These are phyloP conservation scores for Pyrenochaeta sp. DNA, from an alignment of 2,329 filamentous ascomycete species.

Conservation along the genomic window DNA sequence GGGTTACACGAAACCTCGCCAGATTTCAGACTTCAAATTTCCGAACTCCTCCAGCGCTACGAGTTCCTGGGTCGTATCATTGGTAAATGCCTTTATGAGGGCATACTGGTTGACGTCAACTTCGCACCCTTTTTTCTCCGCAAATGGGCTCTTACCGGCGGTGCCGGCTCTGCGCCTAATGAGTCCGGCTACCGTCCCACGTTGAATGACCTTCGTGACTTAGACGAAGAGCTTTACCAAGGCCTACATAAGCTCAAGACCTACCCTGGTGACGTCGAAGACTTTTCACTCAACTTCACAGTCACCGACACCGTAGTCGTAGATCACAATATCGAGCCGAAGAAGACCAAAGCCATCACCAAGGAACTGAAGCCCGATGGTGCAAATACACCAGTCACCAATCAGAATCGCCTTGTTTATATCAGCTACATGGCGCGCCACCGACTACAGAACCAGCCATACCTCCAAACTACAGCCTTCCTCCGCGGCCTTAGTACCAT, in stretches of 20 bases:
- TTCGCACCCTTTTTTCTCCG: slow-evolving; percentile 97
- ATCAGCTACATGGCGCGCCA: slow-evolving; percentile 91
- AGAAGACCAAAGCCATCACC: slow-evolving; percentile 68
- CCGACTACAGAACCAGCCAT: slow-evolving; percentile 81
- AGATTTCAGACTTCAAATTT: slow-evolving; percentile 66
- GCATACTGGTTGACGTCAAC: slow-evolving; percentile 89
- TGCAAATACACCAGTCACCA: slow-evolving; percentile 80
- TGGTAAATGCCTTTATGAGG: slow-evolving; percentile 97
- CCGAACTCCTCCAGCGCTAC: slow-evolving; percentile 74
- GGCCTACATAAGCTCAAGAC: slow-evolving; percentile 85
- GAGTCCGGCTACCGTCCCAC: slow-evolving; percentile 85
- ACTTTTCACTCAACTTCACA: slow-evolving; percentile 87
- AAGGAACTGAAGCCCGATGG: slow-evolving; percentile 80
- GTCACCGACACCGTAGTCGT: slow-evolving; percentile 73
- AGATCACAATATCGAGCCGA: slow-evolving; percentile 40
- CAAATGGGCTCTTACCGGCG: slow-evolving; percentile 87
- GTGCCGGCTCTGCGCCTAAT: slow-evolving; percentile 67
- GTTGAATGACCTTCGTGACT: slow-evolving; percentile 90
- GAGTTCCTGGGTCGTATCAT: slow-evolving; percentile 93
- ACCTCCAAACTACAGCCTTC: slow-evolving; percentile 85
- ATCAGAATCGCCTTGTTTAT: slow-evolving; percentile 92
- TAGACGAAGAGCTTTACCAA: slow-evolving; percentile 90
- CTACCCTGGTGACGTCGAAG: slow-evolving; percentile 79
- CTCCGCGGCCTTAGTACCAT: slow-evolving; percentile 85
- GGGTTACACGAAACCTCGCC: slow-evolving; percentile 63